These are phyloP conservation scores for Lenzites betulinus DNA, from an alignment of 768 basidiomycete species.

Conservation along the genomic window DNA sequence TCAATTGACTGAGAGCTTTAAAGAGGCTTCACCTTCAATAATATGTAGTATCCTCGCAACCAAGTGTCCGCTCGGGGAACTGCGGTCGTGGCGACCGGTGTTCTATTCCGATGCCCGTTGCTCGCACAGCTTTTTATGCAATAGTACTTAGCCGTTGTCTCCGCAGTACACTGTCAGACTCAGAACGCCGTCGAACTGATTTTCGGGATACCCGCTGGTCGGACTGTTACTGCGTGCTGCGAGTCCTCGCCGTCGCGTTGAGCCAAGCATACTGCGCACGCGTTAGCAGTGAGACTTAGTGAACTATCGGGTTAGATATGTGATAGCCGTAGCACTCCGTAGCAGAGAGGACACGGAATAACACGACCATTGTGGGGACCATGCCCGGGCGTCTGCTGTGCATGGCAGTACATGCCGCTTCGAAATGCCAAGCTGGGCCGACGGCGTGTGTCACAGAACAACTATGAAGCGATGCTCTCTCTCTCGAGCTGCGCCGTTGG, in stretches of 20 bases:
- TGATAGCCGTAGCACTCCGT: no score
- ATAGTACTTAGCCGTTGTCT: neutral
- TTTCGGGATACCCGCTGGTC: neutral
- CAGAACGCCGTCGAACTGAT: neutral
- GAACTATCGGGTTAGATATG: neutral
- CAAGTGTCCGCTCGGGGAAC: no score
- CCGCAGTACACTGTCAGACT: neutral
- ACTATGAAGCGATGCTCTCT: constrained; percentile 13
- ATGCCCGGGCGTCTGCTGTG: neutral
- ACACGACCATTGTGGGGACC: no score
- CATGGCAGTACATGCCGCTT: constrained; percentile 3
- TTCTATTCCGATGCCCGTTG: no score
- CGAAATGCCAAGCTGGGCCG: constrained; percentile 11
- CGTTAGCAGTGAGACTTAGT: neutral
- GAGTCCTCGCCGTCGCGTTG: neutral
- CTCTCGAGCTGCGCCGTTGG: neutral
- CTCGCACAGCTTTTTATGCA: neutral
- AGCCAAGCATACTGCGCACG: neutral
- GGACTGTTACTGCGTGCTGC: neutral
- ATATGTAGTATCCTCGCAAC: no score
- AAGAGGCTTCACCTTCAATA: no score
- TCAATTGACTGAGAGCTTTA: constrained; percentile 24
- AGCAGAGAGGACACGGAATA: no score
- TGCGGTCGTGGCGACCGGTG: no score
- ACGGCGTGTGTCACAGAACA: constrained; percentile 6